phyloP scores from a whole-genome alignment of 2,329 filamentous ascomycete species.

The Ophiostoma piceae region DNA sequence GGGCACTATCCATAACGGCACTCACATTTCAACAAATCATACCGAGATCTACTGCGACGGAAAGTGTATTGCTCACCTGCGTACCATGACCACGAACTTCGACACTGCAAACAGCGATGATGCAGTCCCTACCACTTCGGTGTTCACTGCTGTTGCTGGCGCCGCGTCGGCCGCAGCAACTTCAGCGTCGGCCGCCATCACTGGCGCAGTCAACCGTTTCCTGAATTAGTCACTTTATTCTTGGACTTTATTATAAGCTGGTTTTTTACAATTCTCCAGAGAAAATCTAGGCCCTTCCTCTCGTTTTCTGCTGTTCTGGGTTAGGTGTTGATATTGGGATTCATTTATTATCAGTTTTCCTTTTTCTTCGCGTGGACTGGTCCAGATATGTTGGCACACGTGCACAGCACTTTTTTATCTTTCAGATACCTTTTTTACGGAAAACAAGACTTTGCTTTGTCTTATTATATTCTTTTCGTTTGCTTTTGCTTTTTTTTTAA shows the following conservation, averaged over 20 bases:
- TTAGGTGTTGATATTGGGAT: too few relatives aligned
- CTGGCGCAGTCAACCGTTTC: not conserved
- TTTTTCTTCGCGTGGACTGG: too few relatives aligned
- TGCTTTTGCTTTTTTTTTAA: too few relatives aligned
- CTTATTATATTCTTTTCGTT: too few relatives aligned
- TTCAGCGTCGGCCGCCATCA: not conserved
- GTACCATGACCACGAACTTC: not conserved
- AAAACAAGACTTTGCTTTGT: too few relatives aligned
- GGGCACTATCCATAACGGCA: not conserved
- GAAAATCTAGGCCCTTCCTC: too few relatives aligned
- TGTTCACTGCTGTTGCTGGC: not conserved
- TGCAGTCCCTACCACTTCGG: not conserved
- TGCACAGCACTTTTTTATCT: too few relatives aligned
- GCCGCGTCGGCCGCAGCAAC: not conserved
- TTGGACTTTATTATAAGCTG: not conserved
- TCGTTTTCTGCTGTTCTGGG: too few relatives aligned
- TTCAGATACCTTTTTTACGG: too few relatives aligned
- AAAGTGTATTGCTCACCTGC: not conserved
- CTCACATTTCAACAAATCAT: not conserved
- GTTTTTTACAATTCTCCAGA: not conserved
- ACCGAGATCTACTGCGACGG: slow-evolving; percentile 9
- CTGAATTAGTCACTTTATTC: not conserved
- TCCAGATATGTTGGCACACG: too few relatives aligned
- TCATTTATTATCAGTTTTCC: too few relatives aligned
- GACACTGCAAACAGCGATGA: not conserved